Evolutionary conservation across 2,329 filamentous ascomycete genomes (phyloP), one percentile per base, ranked within the genome.

Genomic region (Trichophyton benhamiae): DNA sequence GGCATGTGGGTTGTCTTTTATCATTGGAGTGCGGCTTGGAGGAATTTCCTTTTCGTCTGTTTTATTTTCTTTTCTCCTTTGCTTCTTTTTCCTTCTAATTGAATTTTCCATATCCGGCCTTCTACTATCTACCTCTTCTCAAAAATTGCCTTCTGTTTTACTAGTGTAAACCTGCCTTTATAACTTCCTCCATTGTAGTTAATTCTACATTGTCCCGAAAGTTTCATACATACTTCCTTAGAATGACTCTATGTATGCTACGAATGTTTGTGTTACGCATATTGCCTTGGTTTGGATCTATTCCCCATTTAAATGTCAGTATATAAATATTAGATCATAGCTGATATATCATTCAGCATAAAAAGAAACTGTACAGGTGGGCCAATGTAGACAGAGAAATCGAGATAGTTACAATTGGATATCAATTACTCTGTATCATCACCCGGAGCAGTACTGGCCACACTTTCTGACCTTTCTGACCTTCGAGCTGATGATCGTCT

Each of bases 11-110:
- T 64, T 63, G n/a, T 58, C 41, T 58, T 58, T 38, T 38, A 38
- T 38, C 25, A 59, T 64, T 38, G 63, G 63, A 64, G 63, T 64
- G 63, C 44, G 63, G 63, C 61, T 64, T 64, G 63, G 59, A 62
- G 63, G 63, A 63, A 59, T 64, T 53, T 49, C 60, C 30, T 59
- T 62, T 48, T 42, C 38, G 11, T 42, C 15, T 42, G 27, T 30
- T 42, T 15, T 13, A 42, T 42, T 42, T 58, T 61, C 49, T 62
- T 60, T 2, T 38, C 11, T 38, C 33, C 33, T 38, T 38, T 38
- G 33, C 33, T 33, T 8, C 9, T 38, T 38, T 38, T 38, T 38
- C 3, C 9, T 11, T 38, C 13, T 38, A 38, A 48, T 49, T 17
- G 41, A n/a, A 4, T 44, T 38, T 38, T 27, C 61, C 1, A 30